Conservation (phyloP, 1,139 yeast species). For the Groenewaldozyma sp. region DNA sequence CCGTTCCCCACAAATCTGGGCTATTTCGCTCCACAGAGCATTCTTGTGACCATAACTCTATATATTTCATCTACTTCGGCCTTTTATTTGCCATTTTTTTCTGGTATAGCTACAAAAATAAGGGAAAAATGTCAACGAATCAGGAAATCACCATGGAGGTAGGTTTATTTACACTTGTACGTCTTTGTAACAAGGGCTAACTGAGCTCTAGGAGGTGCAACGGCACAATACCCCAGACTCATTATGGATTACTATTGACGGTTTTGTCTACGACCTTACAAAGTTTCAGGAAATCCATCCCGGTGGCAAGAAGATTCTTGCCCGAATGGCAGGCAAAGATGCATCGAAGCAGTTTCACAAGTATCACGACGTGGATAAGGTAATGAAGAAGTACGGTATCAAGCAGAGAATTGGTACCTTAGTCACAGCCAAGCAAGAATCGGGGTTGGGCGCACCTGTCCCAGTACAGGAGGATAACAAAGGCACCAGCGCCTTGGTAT, state of each 20-base stretch:
- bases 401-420: conserved; percentile 32
- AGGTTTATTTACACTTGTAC: background rate
- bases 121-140: too few species aligned
- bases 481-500: background rate
- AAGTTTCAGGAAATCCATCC: conserved; percentile 86
- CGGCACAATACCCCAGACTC: conserved; percentile 71
- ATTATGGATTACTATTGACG: conserved; percentile 82
- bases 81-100: too few species aligned
- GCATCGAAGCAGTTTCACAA: conserved; percentile 68
- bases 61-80: too few species aligned
- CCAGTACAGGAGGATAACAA: conserved; percentile 7
- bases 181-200: background rate
- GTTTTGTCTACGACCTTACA: conserved; percentile 72
- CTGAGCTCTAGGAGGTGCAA: conserved; percentile 50
- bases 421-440: conserved; percentile 15
- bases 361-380: conserved; percentile 35
- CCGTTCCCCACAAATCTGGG: too few species aligned
- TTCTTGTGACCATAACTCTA: background rate
- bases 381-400: conserved; percentile 32
- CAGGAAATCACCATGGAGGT: conserved; percentile 1
- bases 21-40: too few species aligned
- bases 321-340: conserved; percentile 80
- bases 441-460: conserved; percentile 10
- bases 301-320: conserved; percentile 73
- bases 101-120: too few species aligned